phyloP scores from a whole-genome alignment of 2,329 filamentous ascomycete genomes.

The Dactylonectria macrodidyma region DNA sequence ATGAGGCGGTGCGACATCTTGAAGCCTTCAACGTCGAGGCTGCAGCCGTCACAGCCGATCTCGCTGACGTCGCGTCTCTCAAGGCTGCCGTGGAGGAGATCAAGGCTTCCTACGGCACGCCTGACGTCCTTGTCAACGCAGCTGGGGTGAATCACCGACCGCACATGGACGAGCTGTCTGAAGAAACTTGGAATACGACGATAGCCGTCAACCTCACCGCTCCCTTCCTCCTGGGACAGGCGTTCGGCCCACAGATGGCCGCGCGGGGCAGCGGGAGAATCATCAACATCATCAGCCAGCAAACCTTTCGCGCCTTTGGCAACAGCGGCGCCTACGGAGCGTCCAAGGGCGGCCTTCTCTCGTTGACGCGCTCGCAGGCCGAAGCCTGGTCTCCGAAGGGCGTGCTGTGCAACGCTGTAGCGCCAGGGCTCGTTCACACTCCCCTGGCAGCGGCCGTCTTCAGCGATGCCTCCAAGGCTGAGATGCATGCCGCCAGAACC shows the following conservation, averaged over 20 bases:
- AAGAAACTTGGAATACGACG: constrained; percentile 49
- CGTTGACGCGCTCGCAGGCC: constrained; percentile 52
- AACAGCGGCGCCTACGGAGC: constrained; percentile 54
- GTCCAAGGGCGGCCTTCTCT: constrained; percentile 50
- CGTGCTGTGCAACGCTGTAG: constrained; percentile 53
- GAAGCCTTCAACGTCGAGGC: constrained; percentile 45
- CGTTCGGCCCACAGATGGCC: constrained; percentile 52
- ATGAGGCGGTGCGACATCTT: constrained; percentile 44
- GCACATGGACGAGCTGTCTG: constrained; percentile 48
- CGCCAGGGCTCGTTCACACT: constrained; percentile 51
- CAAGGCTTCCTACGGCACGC: constrained; percentile 40
- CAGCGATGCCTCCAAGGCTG: constrained; percentile 37
- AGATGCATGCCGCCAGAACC: constrained; percentile 46
- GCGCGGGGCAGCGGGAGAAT: constrained; percentile 50
- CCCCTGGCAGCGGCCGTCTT: constrained; percentile 44
- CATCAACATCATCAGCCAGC: constrained; percentile 53
- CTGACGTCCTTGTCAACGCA: constrained; percentile 53
- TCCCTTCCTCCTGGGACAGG: constrained; percentile 50
- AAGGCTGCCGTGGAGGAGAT: constrained; percentile 40
- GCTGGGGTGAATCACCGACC: constrained; percentile 50
- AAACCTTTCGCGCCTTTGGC: constrained; percentile 50
- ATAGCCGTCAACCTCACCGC: constrained; percentile 53
- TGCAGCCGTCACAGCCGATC: constrained; percentile 37
- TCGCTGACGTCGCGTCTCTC: constrained; percentile 36
- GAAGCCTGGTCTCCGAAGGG: constrained; percentile 53